Conservation (phyloP, 345 rosid species). For the Fremontodendron californicum region DNA sequence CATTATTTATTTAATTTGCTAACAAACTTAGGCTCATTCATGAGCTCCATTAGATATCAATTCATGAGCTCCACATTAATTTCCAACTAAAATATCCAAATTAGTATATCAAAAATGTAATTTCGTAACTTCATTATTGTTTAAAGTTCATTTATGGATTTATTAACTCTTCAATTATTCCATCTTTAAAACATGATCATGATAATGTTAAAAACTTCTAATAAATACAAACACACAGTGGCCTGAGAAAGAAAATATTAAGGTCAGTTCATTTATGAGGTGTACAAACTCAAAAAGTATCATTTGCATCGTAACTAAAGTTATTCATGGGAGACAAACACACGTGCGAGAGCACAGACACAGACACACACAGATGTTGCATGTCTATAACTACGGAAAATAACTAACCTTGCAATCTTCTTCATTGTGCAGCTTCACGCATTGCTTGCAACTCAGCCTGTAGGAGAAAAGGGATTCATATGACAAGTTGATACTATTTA, state of each 20-base stretch:
- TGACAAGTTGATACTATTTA: not conserved
- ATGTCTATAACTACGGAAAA: conserved; percentile 1
- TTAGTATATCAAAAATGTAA: not conserved
- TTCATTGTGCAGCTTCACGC: conserved; percentile 94
- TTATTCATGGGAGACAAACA: not conserved
- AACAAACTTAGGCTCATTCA: not conserved
- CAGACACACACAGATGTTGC: not conserved
- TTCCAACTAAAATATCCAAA: not conserved
- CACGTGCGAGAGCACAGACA: no score
- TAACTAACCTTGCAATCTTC: conserved; percentile 73
- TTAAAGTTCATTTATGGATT: not conserved
- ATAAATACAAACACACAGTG: not conserved
- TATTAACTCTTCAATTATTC: not conserved
- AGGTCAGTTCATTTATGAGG: not conserved
- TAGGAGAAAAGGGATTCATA: conserved; percentile 1
- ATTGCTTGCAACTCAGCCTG: conserved; percentile 77
- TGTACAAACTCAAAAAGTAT: not conserved
- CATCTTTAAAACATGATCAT: not conserved
- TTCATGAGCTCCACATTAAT: not conserved
- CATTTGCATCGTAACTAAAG: not conserved
- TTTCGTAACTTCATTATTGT: not conserved
- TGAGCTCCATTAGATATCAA: not conserved
- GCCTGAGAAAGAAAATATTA: not conserved
- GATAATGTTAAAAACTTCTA: not conserved
- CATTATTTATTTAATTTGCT: not conserved